Evolutionary conservation across 495 filamentous ascomycete species (phyloP), one percentile per base, ranked within the genome.

Genomic region (Tuber indicum): DNA sequence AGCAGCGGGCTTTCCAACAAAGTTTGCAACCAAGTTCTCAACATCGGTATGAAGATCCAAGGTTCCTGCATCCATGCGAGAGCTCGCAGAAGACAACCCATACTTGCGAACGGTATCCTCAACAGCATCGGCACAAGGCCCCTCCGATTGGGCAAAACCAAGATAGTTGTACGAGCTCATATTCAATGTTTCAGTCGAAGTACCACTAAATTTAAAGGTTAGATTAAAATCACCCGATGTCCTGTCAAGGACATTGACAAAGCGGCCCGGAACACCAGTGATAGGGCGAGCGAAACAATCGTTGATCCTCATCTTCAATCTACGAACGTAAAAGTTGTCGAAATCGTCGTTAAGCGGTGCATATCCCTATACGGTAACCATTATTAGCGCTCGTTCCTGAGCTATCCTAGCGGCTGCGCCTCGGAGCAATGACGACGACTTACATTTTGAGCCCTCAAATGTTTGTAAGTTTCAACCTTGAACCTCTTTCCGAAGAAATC

Each of bases 141-240:
- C 96, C 82, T 97, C 94, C 1, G 96, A 98, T 85, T 99, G 96
- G 75, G 96, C 96, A 83, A 99, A 99, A 43, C 96, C 96, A 10
- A 99, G 92, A 81, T 99, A 99, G 83, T 99, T 99, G 88, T 99
- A 99, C 6, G 96, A 99, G 86, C 94, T 97, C 90, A 99, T 90
- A 84, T 99, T 99, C 75, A 99, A 86, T 0, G 96, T 98, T 83
- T 99, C 93, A n/a, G 96, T 98, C 72, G 89, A 90, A 47, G 93
- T 96, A 52, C 96, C 96, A 16, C 91, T 94, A 81, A 93, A 88
- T 81, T 92, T 89, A 87, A 97, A 99, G 80, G 90, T 89, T 79
- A 91, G 88, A 84, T 98, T 98, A 86, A 93, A 91, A 82, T 98
- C 92, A 84, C 94, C 88, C 0, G 94, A 96, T 52, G 87, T 89